phyloP scores from a whole-genome alignment of 2,329 filamentous ascomycete genomes.

The Apiospora sp. region DNA sequence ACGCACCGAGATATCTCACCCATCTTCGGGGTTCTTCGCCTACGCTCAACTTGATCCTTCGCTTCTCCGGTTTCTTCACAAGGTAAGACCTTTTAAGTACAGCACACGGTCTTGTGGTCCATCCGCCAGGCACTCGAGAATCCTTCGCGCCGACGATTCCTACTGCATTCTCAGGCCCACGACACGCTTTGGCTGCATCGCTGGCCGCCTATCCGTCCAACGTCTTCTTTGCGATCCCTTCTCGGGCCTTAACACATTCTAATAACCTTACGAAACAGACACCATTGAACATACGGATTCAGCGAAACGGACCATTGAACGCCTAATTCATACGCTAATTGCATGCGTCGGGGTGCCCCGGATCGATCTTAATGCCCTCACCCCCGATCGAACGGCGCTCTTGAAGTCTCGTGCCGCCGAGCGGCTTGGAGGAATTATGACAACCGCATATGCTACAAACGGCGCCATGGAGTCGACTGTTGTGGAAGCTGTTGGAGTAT shows the following conservation, averaged over 20 bases:
- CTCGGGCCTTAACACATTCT: neutral
- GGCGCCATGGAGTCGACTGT: slow-evolving; percentile 41
- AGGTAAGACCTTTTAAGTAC: slow-evolving; percentile 18
- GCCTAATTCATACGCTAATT: slow-evolving; percentile 6
- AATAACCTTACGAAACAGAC: slow-evolving; percentile 7
- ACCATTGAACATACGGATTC: neutral
- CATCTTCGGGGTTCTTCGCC: neutral
- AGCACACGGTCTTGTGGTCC: neutral
- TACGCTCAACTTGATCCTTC: neutral
- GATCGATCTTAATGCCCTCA: slow-evolving; percentile 19
- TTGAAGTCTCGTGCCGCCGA: slow-evolving; percentile 41
- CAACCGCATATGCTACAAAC: slow-evolving; percentile 47
- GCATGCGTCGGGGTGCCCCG: slow-evolving; percentile 18
- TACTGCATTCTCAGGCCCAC: neutral
- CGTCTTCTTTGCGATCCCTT: neutral
- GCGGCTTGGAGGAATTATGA: slow-evolving; percentile 44
- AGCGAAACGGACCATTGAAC: neutral
- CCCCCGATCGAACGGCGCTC: slow-evolving; percentile 10
- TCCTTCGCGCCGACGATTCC: slow-evolving; percentile 7
- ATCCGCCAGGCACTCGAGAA: slow-evolving; percentile 9
- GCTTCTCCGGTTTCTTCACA: slow-evolving; percentile 7
- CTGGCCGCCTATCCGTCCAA: neutral
- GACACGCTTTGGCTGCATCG: slow-evolving; percentile 5
- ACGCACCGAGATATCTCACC: neutral
- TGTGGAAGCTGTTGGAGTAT: slow-evolving; percentile 3